Evolutionary conservation across 2,329 filamentous ascomycete species (phyloP), one percentile per base, ranked within the genome.

Genomic region (Simplicillium aogashimaense): DNA sequence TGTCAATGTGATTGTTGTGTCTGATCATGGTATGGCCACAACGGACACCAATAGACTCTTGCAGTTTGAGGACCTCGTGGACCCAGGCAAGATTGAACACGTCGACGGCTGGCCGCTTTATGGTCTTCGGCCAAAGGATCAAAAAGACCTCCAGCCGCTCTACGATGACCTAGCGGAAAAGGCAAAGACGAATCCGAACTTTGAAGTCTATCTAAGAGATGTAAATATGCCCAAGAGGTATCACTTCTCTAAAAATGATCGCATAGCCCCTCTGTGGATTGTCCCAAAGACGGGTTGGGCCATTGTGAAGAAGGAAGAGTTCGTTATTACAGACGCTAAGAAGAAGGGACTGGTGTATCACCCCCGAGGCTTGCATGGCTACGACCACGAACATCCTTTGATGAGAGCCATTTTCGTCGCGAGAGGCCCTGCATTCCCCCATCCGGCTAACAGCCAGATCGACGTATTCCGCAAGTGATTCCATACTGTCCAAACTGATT

Each of bases 401-500:
- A 98, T 98, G 92, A 72, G 92, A 31, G 90, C 92, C 1, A 94
- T 98, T 34, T 98, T 98, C 52, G 72, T 97, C 37, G 92, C 92
- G 2, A 72, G 86, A 31, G 92, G 92, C 0, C 92, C 92, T 4
- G 89, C 90, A 1, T 98, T 98, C 55, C 86, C 87, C 0, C 89
- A 95, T 52, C 66, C 75, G 31, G 79, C 85, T 0, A 89, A 92
- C 51, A 94, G 85, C 58, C 76, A 80, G 47, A 62, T 97, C 28
- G 78, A 85, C 28, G 69, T 72, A 3, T 97, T 97, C 58, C 89
- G 86, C 89, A 74, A 76, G 84, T 75, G n/a, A 20, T 17, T 39
- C 32, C 45, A 7, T 33, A n/a, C 11, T 29, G 18, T 28, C 12
- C 12, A 20, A 13, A 16, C 38, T 11, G 13, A n/a, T 36, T 14